Evolutionary conservation across 2,329 filamentous ascomycete genomes (phyloP).

Genomic region (Pseudocercospora fijiensis): DNA sequence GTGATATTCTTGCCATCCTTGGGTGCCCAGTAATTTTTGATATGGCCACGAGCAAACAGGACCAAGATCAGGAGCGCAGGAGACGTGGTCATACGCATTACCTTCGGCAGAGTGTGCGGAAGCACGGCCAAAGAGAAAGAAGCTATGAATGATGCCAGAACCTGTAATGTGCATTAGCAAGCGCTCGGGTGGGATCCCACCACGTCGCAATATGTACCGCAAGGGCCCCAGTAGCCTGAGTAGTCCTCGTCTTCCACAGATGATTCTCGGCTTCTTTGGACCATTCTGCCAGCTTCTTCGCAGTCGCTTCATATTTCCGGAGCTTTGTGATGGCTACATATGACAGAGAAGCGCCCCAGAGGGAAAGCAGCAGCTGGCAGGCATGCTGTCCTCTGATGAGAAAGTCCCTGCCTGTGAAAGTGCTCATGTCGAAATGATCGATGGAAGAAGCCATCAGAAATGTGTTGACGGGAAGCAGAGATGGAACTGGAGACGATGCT

Average conservation of each 20-base stretch:
- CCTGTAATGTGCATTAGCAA: slow-evolving; percentile 26
- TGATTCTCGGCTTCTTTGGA: slow-evolving; percentile 46
- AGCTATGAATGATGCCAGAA: slow-evolving; percentile 34
- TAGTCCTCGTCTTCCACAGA: slow-evolving; percentile 47
- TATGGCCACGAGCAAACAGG: slow-evolving; percentile 34
- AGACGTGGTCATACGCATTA: slow-evolving; percentile 23
- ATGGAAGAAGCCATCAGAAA: slow-evolving; percentile 2
- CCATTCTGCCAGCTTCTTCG: slow-evolving; percentile 48
- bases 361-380: slow-evolving; percentile 43
- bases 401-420: slow-evolving; percentile 9
- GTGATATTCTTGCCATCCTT: slow-evolving; percentile 33
- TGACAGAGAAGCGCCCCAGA: slow-evolving; percentile 46
- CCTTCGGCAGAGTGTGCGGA: slow-evolving; percentile 20
- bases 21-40: slow-evolving; percentile 41
- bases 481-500: neutral
- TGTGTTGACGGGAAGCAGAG: neutral
- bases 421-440: slow-evolving; percentile 14
- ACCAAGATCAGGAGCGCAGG: slow-evolving; percentile 33
- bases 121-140: slow-evolving; percentile 29
- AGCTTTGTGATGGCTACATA: slow-evolving; percentile 48
- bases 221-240: slow-evolving; percentile 44
- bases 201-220: slow-evolving; percentile 34
- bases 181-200: neutral
- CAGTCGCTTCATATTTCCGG: slow-evolving; percentile 47
- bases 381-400: slow-evolving; percentile 38